These are phyloP conservation scores for Carex myosuroides DNA, from an alignment of 176 grass and related monocot genomes.

Conservation along the genomic window DNA sequence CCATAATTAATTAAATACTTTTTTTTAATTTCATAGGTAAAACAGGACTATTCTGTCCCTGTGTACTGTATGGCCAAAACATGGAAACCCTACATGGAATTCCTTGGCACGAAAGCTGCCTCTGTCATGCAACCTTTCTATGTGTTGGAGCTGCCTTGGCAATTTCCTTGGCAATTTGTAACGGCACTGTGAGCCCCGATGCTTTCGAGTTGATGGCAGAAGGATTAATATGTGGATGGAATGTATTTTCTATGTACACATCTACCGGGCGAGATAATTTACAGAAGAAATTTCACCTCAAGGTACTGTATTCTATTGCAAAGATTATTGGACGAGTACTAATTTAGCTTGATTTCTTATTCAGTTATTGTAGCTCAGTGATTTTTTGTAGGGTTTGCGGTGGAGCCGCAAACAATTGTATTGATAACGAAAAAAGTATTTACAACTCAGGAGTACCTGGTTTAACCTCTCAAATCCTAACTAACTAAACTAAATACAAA, in stretches of 20 bases:
- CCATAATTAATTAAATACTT: neutral
- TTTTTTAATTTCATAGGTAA: conserved; percentile 36
- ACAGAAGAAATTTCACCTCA: conserved; percentile 86
- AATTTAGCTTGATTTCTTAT: neutral
- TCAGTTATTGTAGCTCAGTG: neutral
- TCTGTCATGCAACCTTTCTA: conserved; percentile 62
- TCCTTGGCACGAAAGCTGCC: conserved; percentile 65
- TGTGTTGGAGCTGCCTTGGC: conserved; percentile 61
- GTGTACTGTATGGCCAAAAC: conserved; percentile 74
- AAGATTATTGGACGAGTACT: neutral
- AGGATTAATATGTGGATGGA: conserved; percentile 68
- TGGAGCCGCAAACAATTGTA: too few species aligned
- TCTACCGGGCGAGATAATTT: conserved; percentile 57
- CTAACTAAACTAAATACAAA: too few species aligned
- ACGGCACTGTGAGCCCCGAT: conserved; percentile 54
- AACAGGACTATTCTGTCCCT: conserved; percentile 82
- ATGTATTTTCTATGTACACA: conserved; percentile 63
- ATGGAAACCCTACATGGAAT: conserved; percentile 55
- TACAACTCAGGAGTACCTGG: too few species aligned
- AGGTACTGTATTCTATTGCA: conserved; percentile 37
- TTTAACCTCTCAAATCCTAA: too few species aligned
- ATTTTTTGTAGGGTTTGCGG: too few species aligned
- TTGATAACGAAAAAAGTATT: too few species aligned
- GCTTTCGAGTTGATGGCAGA: conserved; percentile 50
- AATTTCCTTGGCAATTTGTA: conserved; percentile 55